Conservation (phyloP, 2,329 filamentous ascomycete species). For the Volutella citrinella region DNA sequence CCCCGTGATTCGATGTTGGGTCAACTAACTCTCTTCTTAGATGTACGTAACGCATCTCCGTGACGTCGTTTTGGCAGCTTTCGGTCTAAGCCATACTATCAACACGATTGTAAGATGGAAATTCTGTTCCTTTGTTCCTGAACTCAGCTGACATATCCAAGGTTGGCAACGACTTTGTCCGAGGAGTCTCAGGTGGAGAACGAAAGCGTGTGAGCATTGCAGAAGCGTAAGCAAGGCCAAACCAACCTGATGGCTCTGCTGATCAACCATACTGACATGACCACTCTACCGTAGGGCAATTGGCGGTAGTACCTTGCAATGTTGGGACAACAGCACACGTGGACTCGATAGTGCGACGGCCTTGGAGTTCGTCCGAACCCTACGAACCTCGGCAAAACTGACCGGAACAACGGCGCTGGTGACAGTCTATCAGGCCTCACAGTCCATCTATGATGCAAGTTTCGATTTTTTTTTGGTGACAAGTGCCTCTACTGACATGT, state of each 20-base stretch:
- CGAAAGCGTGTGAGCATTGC: conserved; percentile 73
- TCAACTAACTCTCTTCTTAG: too few species aligned
- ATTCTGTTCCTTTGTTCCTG: too few species aligned
- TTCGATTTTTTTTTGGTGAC: too few species aligned
- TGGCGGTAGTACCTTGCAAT: conserved; percentile 8
- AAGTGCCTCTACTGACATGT: too few species aligned
- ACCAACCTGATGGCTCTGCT: too few species aligned
- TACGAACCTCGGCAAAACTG: neutral
- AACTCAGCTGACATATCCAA: too few species aligned
- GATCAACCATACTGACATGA: neutral
- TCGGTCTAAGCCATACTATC: conserved; percentile 65
- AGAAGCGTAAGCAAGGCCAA: conserved; percentile 47
- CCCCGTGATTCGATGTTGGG: conserved; percentile 68
- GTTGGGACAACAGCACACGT: conserved; percentile 26
- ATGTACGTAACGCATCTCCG: conserved; percentile 58
- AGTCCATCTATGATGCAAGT: conserved; percentile 3
- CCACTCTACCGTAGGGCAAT: neutral
- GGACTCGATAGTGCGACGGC: conserved; percentile 18
- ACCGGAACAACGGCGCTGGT: neutral
- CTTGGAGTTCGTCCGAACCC: conserved; percentile 1
- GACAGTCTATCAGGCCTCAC: conserved; percentile 5
- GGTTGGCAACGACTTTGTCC: conserved; percentile 72
- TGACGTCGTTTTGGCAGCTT: conserved; percentile 69
- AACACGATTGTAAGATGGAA: too few species aligned
- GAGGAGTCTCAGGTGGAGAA: conserved; percentile 74